Conservation (phyloP, 306 rosid genomes). For the Acacia crassicarpa region DNA sequence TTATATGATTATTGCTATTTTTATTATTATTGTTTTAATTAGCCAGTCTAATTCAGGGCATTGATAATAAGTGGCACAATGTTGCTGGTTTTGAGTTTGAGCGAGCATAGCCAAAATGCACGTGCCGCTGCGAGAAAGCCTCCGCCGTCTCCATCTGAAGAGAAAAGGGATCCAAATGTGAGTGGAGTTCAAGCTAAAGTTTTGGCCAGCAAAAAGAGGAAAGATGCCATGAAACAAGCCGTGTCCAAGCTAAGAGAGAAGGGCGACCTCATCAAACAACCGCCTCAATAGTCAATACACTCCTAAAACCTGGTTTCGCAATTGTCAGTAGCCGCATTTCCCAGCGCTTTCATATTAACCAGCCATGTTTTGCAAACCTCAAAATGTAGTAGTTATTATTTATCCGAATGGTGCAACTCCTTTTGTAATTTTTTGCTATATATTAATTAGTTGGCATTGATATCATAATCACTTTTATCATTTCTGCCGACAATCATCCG, state of each 20-base stretch:
- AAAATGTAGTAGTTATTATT: not conserved
- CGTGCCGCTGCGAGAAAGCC: conserved; percentile 70
- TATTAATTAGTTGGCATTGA: too few species aligned
- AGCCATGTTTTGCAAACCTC: not conserved
- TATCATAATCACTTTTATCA: too few species aligned
- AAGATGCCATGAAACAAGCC: conserved; percentile 78
- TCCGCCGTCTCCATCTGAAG: conserved; percentile 64
- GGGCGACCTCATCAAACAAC: conserved; percentile 48
- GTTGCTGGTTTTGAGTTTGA: conserved; percentile 32
- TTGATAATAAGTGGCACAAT: conserved; percentile 38
- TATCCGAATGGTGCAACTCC: not conserved
- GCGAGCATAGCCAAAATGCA: conserved; percentile 39
- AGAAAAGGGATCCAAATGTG: conserved; percentile 81
- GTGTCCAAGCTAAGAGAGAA: conserved; percentile 55
- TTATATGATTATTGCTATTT: not conserved
- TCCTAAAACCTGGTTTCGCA: not conserved
- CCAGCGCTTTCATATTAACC: not conserved
- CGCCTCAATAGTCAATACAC: conserved; percentile 30
- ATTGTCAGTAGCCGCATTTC: not conserved
- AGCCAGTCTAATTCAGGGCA: conserved; percentile 41
- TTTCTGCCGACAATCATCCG: too few species aligned
- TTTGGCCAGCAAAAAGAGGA: conserved; percentile 85
- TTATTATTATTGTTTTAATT: not conserved
- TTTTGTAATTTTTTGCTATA: not conserved
- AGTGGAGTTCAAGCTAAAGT: conserved; percentile 84